Percentiles rank a stretch among this genome's conserved stretches.
phyloP scores from a whole-genome alignment of 768 basidiomycete genomes.

The Mycena metata region DNA sequence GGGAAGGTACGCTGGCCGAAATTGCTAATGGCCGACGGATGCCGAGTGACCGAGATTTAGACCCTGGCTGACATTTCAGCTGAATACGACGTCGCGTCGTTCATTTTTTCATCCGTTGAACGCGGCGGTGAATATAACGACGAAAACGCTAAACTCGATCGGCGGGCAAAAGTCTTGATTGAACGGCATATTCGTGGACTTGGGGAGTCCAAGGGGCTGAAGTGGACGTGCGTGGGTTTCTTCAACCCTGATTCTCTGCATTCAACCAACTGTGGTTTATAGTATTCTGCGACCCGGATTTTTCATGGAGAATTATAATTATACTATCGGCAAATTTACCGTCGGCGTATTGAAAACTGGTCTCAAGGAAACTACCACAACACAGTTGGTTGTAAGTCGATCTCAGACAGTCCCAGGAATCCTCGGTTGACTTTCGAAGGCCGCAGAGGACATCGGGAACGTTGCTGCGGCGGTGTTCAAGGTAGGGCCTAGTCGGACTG shows the following conservation, averaged over 20 bases:
- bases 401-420: not conserved
- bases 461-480: conserved; percentile 51
- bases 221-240: conserved; percentile 52
- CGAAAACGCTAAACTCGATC: conserved; percentile 43
- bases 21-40: not conserved
- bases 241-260: not conserved
- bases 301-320: conserved; percentile 61
- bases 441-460: conserved; percentile 51
- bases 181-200: conserved; percentile 52
- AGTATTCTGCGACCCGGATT: conserved; percentile 58
- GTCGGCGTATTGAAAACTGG: conserved; percentile 50
- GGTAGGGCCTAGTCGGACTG: conserved; percentile 32
- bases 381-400: conserved; percentile 33
- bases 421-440: conserved; percentile 36
- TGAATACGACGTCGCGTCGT: conserved; percentile 51
- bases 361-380: conserved; percentile 48
- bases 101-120: conserved; percentile 55
- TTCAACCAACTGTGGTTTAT: not conserved
- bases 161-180: conserved; percentile 53
- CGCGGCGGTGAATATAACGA: conserved; percentile 54
- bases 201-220: conserved; percentile 45
- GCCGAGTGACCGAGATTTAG: conserved; percentile 36
- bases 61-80: conserved; percentile 52
- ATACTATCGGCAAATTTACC: conserved; percentile 53
- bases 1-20: conserved; percentile 50